phyloP scores from a whole-genome alignment of 441 rosid species.

The Eutrema salsugineum region DNA sequence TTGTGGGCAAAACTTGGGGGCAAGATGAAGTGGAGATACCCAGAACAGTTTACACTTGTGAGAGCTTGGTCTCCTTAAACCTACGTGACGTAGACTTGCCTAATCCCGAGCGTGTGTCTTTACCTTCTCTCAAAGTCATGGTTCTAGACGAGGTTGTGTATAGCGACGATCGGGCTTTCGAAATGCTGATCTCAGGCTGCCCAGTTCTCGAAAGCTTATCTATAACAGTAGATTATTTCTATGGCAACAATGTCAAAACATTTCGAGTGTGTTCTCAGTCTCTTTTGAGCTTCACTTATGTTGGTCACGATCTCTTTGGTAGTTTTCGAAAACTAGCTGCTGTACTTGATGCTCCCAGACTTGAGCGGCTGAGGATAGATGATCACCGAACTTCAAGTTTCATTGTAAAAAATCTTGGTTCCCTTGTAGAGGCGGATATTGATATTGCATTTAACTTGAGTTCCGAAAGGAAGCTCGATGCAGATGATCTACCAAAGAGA shows the following conservation, averaged over 20 bases:
- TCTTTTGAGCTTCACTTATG: background rate
- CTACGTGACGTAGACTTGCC: background rate
- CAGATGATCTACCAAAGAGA: background rate
- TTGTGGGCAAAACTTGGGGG: background rate
- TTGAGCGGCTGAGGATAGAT: background rate
- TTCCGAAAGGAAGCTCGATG: background rate
- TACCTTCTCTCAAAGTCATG: background rate
- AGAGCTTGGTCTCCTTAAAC: background rate
- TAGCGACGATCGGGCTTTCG: background rate
- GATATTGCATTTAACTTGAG: background rate
- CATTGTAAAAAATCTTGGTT: background rate
- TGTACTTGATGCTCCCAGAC: background rate
- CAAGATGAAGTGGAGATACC: background rate
- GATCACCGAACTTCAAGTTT: background rate
- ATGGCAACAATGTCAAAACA: no score
- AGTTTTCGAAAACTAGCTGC: no score
- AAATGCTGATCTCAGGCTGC: background rate
- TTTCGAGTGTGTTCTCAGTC: constrained; percentile 3
- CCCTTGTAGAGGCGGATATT: background rate
- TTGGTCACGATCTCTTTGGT: no score
- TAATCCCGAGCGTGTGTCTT: background rate
- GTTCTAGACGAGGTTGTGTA: background rate
- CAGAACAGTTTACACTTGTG: background rate
- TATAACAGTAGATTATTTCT: background rate
- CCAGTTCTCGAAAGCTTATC: background rate